A percentile compares a stretch with the other conserved stretches of the same genome.
These are phyloP conservation scores for Lagerstroemia speciosa DNA, from an alignment of 345 rosid species.

Conservation along the genomic window DNA sequence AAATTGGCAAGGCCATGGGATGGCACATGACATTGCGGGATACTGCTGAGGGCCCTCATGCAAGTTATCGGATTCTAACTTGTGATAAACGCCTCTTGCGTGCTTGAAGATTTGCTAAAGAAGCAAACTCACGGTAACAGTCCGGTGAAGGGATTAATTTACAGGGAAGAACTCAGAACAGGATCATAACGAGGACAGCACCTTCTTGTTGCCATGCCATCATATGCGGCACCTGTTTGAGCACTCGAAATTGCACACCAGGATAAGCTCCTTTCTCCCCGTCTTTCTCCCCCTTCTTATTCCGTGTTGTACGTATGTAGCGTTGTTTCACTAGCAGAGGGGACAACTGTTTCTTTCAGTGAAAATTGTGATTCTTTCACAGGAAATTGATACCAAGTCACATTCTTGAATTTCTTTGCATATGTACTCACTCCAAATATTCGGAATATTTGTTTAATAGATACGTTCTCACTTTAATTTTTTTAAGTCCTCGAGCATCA, in stretches of 20 bases:
- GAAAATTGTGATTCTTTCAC: not conserved
- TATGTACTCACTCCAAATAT: not conserved
- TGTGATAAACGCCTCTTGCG: slow-evolving; percentile 54
- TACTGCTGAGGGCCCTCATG: slow-evolving; percentile 94
- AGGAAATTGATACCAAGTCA: not conserved
- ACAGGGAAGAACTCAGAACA: not conserved
- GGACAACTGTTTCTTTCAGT: not conserved
- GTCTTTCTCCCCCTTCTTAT: too few relatives aligned
- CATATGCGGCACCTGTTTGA: not conserved
- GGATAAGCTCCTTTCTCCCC: too few relatives aligned
- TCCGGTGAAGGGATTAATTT: not conserved
- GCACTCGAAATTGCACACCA: not conserved
- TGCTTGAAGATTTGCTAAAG: not conserved
- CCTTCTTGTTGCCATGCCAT: not conserved
- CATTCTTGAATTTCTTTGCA: not conserved
- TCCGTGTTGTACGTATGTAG: too few relatives aligned
- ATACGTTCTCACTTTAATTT: not conserved
- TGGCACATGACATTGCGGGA: slow-evolving; percentile 60
- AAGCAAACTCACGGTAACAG: not conserved
- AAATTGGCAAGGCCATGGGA: slow-evolving; percentile 69
- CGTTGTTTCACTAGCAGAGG: not conserved
- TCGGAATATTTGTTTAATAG: not conserved
- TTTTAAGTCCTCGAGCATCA: not conserved
- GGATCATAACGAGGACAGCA: not conserved
- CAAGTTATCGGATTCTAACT: slow-evolving; percentile 74